Evolutionary conservation across 305 asterid species (phyloP).

Genomic region (Fraxinus sp.): DNA sequence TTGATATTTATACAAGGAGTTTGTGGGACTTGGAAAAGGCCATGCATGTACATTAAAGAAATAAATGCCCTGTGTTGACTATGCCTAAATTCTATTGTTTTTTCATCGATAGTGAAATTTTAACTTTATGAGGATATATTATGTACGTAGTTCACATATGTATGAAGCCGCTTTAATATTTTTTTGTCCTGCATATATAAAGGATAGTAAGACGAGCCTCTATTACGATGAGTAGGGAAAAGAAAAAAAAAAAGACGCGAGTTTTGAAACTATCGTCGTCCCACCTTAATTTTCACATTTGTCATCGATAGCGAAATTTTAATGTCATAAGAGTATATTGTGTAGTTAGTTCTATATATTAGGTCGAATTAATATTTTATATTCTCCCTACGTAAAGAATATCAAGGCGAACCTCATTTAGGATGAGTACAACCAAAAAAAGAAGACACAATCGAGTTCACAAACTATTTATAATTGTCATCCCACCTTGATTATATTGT

Average conservation of each 20-base stretch:
- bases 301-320: background rate
- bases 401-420: background rate
- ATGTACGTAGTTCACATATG: background rate
- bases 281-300: too few relatives aligned
- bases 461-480: too few relatives aligned
- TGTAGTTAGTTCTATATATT: background rate
- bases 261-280: too few relatives aligned
- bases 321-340: background rate
- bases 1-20: constrained; percentile 25
- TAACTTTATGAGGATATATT: background rate
- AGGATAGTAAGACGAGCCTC: too few relatives aligned
- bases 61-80: background rate
- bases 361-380: background rate
- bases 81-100: background rate
- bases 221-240: too few relatives aligned
- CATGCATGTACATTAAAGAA: background rate
- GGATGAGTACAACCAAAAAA: background rate
- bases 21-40: background rate
- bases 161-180: too few relatives aligned
- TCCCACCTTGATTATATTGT: background rate
- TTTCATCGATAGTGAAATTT: background rate
- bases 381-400: background rate
- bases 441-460: too few relatives aligned
- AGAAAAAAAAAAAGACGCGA: too few relatives aligned
- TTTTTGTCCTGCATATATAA: too few relatives aligned